phyloP scores from a whole-genome alignment of 2,329 filamentous ascomycete species.

The Botrytis sinoallii region DNA sequence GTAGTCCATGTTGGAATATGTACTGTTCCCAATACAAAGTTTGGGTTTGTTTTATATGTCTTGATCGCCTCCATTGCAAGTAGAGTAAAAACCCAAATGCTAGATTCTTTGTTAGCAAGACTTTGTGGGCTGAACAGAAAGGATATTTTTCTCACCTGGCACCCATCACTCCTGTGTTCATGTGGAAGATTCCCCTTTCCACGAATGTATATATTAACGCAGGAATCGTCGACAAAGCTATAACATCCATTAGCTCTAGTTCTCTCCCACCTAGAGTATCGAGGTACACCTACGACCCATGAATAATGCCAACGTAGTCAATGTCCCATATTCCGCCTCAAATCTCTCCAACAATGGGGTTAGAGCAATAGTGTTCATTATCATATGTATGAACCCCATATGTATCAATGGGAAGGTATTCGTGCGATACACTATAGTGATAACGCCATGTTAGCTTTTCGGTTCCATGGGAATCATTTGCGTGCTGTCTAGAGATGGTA shows the following conservation, averaged over 20 bases:
- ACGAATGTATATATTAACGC: slow-evolving; percentile 76
- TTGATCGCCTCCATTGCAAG: slow-evolving; percentile 82
- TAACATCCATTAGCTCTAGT: slow-evolving; percentile 7
- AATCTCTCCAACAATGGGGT: slow-evolving; percentile 91
- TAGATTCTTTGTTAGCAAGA: slow-evolving; percentile 41
- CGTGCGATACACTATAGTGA: slow-evolving; percentile 72
- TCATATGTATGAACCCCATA: slow-evolving; percentile 71
- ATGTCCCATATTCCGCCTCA: slow-evolving; percentile 85
- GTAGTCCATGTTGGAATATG: slow-evolving; percentile 91
- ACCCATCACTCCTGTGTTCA: slow-evolving; percentile 74
- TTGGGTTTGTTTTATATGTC: slow-evolving; percentile 76
- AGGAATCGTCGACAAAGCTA: slow-evolving; percentile 77
- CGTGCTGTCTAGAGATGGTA: slow-evolving; percentile 3
- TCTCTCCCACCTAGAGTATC: too few species aligned
- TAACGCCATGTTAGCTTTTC: neutral
- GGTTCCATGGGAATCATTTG: neutral
- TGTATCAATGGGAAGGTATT: slow-evolving; percentile 93
- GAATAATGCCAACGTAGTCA: slow-evolving; percentile 84
- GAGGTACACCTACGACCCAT: slow-evolving; percentile 70
- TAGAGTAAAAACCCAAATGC: slow-evolving; percentile 90
- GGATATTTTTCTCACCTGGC: slow-evolving; percentile 61
- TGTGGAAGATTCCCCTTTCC: slow-evolving; percentile 68
- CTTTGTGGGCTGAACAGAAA: neutral
- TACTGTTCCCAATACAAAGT: slow-evolving; percentile 60
- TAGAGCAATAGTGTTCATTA: slow-evolving; percentile 76